Evolutionary conservation across 108 stramenopile species (phyloP).

Genomic region (Cylindrotheca fusiformis): DNA sequence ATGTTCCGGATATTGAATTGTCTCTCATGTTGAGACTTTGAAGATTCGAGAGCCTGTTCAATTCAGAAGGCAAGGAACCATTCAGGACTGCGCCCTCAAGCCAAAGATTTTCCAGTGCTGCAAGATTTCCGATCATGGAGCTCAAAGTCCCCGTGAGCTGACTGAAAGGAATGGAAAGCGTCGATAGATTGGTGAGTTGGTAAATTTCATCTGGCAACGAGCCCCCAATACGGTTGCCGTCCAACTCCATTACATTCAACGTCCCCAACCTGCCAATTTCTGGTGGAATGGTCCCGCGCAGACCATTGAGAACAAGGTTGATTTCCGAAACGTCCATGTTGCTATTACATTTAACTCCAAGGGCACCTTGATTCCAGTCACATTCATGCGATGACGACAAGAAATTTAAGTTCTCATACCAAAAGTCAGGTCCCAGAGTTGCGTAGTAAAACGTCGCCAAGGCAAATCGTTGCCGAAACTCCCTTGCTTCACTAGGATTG

Average conservation of each 20-base stretch:
- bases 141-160: conserved; percentile 7
- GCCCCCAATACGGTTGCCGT: not conserved
- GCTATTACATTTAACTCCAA: not conserved
- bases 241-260: not conserved
- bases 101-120: not conserved
- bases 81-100: not conserved
- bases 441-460: conserved; percentile 17
- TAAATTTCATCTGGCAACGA: not conserved
- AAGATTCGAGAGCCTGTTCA: not conserved
- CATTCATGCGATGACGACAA: not conserved
- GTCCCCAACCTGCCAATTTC: not conserved
- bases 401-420: conserved; percentile 1
- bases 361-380: not conserved
- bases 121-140: not conserved
- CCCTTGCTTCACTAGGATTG: not conserved
- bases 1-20: not conserved
- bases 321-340: not conserved
- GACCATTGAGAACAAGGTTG: not conserved
- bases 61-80: conserved; percentile 6
- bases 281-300: not conserved
- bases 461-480: conserved; percentile 13
- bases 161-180: not conserved
- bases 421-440: conserved; percentile 5
- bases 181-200: not conserved
- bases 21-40: not conserved